A percentile compares a stretch with the other conserved stretches of the same genome.
Conservation (phyloP, 139 green algal genomes). For the Medakamo hakoo region DNA sequence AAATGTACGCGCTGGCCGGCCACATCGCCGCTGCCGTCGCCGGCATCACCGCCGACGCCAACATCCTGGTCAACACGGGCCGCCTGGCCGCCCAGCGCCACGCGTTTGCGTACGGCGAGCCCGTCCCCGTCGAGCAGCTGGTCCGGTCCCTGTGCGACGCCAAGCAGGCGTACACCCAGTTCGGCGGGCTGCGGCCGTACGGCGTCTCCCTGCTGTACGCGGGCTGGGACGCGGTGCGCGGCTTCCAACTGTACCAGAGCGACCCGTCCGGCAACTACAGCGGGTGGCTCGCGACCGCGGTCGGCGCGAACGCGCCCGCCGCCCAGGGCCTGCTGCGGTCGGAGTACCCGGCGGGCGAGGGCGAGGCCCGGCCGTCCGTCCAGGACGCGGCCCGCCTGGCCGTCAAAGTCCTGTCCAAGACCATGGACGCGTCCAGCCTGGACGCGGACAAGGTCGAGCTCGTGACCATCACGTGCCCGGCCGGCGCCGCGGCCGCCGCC, state of each 20-base stretch:
- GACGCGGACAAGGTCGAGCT: slow-evolving; percentile 90
- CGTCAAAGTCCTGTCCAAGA: slow-evolving; percentile 91
- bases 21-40: slow-evolving; percentile 90
- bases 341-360: slow-evolving; percentile 51
- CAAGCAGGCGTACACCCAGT: slow-evolving; percentile 97
- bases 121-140: slow-evolving; percentile 95
- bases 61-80: slow-evolving; percentile 94
- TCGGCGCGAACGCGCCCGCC: slow-evolving; percentile 76
- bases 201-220: slow-evolving; percentile 95
- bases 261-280: slow-evolving; percentile 94
- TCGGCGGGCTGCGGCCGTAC: slow-evolving; percentile 90
- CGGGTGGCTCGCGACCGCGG: slow-evolving; percentile 92
- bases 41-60: slow-evolving; percentile 95
- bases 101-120: slow-evolving; percentile 71
- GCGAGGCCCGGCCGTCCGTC: slow-evolving; percentile 8
- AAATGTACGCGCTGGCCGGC: slow-evolving; percentile 98
- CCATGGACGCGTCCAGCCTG: slow-evolving; percentile 87
- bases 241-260: slow-evolving; percentile 95
- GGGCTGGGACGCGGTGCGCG: slow-evolving; percentile 59
- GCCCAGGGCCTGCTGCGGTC: slow-evolving; percentile 80
- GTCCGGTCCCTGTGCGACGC: slow-evolving; percentile 85
- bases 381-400: slow-evolving; percentile 49
- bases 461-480: slow-evolving; percentile 57
- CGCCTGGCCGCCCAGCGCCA: slow-evolving; percentile 73
- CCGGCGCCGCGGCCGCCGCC: too few relatives aligned